Base-by-base conservation (phyloP, 805 yeast genomes). In the Ogataea angusta region DNA sequence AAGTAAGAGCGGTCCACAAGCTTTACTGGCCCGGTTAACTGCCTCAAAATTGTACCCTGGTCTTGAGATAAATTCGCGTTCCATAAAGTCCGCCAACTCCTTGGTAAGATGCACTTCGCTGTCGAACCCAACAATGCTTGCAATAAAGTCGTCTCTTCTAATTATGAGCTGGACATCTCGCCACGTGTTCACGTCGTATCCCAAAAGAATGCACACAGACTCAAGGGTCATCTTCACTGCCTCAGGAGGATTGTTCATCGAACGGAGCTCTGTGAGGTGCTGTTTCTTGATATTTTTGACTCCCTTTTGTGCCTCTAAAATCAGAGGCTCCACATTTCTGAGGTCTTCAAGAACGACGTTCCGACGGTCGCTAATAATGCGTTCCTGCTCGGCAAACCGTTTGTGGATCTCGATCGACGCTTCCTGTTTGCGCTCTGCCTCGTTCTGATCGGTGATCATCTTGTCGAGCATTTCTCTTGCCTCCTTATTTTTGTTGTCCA, bases 271-370 rank as follows among this genome's bases (percentile, higher is more conserved):
- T 1, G 95, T 85, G 30, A 91, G 68, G 55, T 91, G 97, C 45
- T 86, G 95, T 58, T 91, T 91, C 62, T 89, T 88, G 46, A 91
- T 91, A 52, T 87, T 85, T 49, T 85, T 84, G n/a, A 91, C 98
- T 12, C 96, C 95, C 45, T 75, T 68, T 53, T 84, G 85, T 0
- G 98, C 98, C 47, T 84, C 95, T 3, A 75, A 41, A 6, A 90
- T 82, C 0, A 93, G 82, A 0, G 97, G 96, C 54, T 88, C 93
- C 0, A 90, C 95, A 5, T 69, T 64, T 12, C 75, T 79, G n/a
- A 91, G 68, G 41, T 87, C 91, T 6, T 63, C 57, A 62, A 77
- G 56, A 0, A 87, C 96, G 2, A 56, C 49, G 0, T 60, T 57
- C 46, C 77, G 71, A 25, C 95, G 71, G 10, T 60, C 64, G 4